A percentile compares a stretch with the other conserved stretches of the same genome.
phyloP scores from a whole-genome alignment of 2,329 filamentous ascomycete genomes.

The Penicillium sp. region DNA sequence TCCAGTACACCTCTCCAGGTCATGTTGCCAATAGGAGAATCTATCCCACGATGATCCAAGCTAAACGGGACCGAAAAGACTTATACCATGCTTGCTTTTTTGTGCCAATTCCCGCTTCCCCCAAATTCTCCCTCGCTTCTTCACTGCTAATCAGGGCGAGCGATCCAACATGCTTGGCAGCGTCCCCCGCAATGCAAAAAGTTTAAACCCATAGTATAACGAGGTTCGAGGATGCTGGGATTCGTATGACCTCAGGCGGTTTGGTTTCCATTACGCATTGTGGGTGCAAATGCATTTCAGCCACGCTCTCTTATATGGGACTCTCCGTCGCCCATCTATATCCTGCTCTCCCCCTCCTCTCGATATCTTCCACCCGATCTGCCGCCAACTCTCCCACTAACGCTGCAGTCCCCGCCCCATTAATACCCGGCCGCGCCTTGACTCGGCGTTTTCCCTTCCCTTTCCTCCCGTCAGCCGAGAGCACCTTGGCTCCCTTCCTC shows the following conservation, averaged over 20 bases:
- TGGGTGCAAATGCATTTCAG: slow-evolving; percentile 6
- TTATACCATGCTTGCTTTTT: too few relatives aligned
- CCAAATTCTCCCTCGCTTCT: slow-evolving; percentile 10
- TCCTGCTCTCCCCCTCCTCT: slow-evolving; percentile 1
- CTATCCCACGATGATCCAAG: too few relatives aligned
- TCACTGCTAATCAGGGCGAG: slow-evolving; percentile 25
- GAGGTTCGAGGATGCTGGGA: slow-evolving; percentile 1
- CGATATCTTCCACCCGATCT: slow-evolving; percentile 10
- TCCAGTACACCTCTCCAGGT: too few relatives aligned
- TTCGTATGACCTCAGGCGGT: slow-evolving; percentile 19
- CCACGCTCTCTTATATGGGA: not conserved
- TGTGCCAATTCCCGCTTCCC: not conserved
- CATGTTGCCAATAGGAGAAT: too few relatives aligned
- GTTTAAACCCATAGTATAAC: slow-evolving; percentile 14
- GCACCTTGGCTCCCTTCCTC: slow-evolving; percentile 1
- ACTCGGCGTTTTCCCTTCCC: not conserved
- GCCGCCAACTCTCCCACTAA: slow-evolving; percentile 2
- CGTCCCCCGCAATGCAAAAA: slow-evolving; percentile 26
- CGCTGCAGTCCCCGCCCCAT: too few relatives aligned
- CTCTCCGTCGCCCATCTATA: slow-evolving; percentile 3
- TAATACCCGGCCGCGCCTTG: not conserved
- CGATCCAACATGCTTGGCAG: slow-evolving; percentile 25
- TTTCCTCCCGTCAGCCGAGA: slow-evolving; percentile 2
- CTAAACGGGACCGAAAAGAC: too few relatives aligned
- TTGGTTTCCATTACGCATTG: slow-evolving; percentile 20